Conservation (phyloP, 2,329 filamentous ascomycete genomes). For the Trichoderma citrinoviride region DNA sequence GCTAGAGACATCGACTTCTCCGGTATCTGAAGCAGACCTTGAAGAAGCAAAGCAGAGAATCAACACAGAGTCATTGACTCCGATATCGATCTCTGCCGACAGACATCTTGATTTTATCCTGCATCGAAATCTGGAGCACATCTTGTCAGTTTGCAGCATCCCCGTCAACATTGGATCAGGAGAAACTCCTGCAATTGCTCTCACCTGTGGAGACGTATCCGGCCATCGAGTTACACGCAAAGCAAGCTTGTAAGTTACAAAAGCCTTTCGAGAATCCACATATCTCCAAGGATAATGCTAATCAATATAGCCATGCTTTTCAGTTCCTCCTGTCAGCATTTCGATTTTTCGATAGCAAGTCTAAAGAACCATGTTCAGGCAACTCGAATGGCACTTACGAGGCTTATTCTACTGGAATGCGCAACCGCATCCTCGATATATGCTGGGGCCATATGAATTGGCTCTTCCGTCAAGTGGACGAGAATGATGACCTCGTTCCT, state of each 20-base stretch:
- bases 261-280: background rate
- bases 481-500: background rate
- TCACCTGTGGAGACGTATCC: constrained; percentile 1
- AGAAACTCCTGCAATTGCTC: background rate
- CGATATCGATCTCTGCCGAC: background rate
- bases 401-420: background rate
- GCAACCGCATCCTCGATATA: background rate
- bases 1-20: background rate
- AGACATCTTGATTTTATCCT: background rate
- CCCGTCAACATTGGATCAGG: background rate
- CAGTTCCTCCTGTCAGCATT: background rate
- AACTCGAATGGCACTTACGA: background rate
- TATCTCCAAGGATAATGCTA: background rate
- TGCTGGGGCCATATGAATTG: background rate
- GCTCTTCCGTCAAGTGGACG: background rate
- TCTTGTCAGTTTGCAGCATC: constrained; percentile 1
- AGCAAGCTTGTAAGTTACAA: background rate
- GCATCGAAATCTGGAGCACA: background rate
- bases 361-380: background rate
- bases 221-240: background rate
- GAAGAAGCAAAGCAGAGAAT: background rate
- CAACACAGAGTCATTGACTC: too few species aligned
- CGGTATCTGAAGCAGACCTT: background rate
- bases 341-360: background rate
- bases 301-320: background rate